Base-by-base conservation (phyloP, 2,329 filamentous ascomycete genomes). In the Trichoderma sp. region DNA sequence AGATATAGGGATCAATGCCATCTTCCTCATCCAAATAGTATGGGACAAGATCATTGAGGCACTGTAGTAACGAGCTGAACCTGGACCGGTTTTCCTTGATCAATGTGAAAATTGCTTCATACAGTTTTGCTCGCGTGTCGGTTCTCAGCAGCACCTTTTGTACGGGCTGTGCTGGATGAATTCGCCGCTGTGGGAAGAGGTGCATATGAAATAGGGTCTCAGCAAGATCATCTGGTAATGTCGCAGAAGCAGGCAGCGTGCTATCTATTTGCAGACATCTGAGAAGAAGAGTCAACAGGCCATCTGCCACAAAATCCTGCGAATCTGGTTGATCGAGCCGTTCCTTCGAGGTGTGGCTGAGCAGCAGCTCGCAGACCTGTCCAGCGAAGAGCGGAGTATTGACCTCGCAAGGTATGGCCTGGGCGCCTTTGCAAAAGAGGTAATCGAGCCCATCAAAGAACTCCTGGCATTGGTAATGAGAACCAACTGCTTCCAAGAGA, bases 141-240 rank as follows among this genome's bases (percentile, higher is more conserved):
- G 81, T 80, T 72, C 89, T 85, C 63, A 93, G 82, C 6, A 89
- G 76, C 30, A 84, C 81, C 9, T 58, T 81, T 24, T 78, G 84
- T 72, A 80, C 82, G 62, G 73, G 80, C 32, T 76, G 78, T 72
- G 69, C 76, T 73, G 34, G 73, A 15, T 74, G 74, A 30, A 74
- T 78, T 74, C 80, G 79, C n/a, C 82, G 78, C 1, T 85, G 83
- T 0, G 92, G 91, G 75, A 93, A 93, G 0, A 94, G 82, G 76
- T 92, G 90, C 70, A 83, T 87, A 77, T 85, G 87, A 75, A 94
- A 89, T 1, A 94, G 78, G 3, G 81, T 77, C 79, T 79, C 57
- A 30, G 78, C 78, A 57, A 81, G 72, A 26, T 79, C 70, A 77
- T 73, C 71, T 58, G 80, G 77, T 5, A 82, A 62, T 9, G 61